Conservation (phyloP, 495 filamentous ascomycete species). For the Podospora tetraspora region DNA sequence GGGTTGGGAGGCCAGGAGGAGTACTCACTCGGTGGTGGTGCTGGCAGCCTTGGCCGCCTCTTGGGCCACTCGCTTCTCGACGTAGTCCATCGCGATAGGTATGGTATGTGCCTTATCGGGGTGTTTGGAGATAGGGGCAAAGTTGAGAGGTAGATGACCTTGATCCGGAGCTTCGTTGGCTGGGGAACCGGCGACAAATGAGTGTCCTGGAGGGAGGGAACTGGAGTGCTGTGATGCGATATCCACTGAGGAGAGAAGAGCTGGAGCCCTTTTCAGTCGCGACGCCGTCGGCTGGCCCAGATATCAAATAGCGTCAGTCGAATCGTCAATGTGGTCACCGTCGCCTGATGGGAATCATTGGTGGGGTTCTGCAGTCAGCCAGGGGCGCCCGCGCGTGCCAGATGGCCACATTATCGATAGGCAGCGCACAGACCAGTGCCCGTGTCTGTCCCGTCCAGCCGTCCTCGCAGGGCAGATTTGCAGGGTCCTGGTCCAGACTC, state of each 20-base stretch:
- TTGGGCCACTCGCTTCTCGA: constrained; percentile 50
- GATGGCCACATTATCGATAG: not conserved
- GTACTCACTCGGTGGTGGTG: constrained; percentile 12
- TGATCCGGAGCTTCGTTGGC: not conserved
- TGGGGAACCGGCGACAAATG: not conserved
- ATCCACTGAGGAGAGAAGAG: not conserved
- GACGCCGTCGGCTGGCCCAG: not conserved
- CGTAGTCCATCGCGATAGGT: constrained; percentile 46
- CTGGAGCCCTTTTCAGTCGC: not conserved
- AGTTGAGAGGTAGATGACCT: not conserved
- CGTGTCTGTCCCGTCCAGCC: not conserved
- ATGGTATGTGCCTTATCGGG: constrained; percentile 6
- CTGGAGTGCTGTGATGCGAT: not conserved
- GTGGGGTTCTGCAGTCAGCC: not conserved
- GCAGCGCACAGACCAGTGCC: not conserved
- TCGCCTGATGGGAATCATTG: not conserved
- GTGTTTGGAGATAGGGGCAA: not conserved
- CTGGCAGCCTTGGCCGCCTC: constrained; percentile 34
- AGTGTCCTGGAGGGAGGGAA: not conserved
- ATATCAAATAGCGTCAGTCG: not conserved
- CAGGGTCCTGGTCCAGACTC: not conserved
- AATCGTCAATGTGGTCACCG: not conserved
- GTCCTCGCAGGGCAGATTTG: not conserved
- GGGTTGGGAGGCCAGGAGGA: constrained; percentile 17
- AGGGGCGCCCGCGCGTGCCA: not conserved